Conservation (phyloP, 2,329 filamentous ascomycete species). For the Arthrobotrys entomopaga region DNA sequence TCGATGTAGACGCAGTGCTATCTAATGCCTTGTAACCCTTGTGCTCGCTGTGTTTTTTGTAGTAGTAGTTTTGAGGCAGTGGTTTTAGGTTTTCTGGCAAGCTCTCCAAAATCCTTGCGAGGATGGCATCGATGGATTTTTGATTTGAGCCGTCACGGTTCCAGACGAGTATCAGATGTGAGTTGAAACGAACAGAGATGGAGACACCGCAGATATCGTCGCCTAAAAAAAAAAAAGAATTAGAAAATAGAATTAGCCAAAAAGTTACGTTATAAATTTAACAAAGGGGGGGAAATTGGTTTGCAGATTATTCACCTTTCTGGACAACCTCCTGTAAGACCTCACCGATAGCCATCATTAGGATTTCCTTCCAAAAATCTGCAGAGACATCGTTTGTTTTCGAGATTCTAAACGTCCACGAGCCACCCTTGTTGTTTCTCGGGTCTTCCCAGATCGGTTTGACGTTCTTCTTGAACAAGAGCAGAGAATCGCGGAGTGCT, state of each 20-base stretch:
- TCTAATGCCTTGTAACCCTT: conserved; percentile 74
- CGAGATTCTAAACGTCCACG: conserved; percentile 90
- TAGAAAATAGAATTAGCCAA: conserved; percentile 10
- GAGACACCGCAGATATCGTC: conserved; percentile 91
- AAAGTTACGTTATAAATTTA: background rate
- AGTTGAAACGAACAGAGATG: conserved; percentile 87
- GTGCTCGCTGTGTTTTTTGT: conserved; percentile 91
- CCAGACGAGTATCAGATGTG: conserved; percentile 89
- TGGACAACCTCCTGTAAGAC: conserved; percentile 78
- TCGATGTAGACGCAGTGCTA: conserved; percentile 6
- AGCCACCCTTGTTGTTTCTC: conserved; percentile 84
- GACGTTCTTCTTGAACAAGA: conserved; percentile 82
- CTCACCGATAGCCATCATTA: conserved; percentile 85
- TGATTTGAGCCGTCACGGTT: conserved; percentile 86
- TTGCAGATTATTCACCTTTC: conserved; percentile 65
- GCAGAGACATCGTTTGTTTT: conserved; percentile 73
- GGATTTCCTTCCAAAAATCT: conserved; percentile 82
- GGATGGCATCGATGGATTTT: conserved; percentile 78
- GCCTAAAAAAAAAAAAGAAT: conserved; percentile 64
- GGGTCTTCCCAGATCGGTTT: conserved; percentile 84
- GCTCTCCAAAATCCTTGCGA: conserved; percentile 77
- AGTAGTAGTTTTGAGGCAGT: conserved; percentile 71
- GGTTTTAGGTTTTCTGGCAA: conserved; percentile 78
- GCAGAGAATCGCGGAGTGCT: conserved; percentile 79
- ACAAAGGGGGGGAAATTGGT: background rate